Conservation (phyloP, 2,329 filamentous ascomycete genomes). For the Bipolaris sorokiniana region DNA sequence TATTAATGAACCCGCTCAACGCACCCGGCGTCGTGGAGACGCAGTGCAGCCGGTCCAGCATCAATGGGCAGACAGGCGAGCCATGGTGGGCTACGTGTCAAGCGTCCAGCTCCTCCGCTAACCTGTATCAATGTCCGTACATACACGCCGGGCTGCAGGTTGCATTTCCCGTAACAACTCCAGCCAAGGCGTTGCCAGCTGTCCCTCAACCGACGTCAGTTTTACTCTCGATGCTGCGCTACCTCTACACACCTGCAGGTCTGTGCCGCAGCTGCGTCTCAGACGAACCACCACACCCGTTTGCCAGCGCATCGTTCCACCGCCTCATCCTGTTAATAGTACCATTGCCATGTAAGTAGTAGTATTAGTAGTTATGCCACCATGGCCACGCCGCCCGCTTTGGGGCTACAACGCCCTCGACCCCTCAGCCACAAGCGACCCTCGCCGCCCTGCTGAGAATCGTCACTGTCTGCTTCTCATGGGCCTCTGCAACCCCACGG, state of each 20-base stretch:
- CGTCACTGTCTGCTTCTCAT: constrained; percentile 10
- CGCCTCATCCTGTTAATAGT: constrained; percentile 17
- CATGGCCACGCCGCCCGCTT: too few relatives aligned
- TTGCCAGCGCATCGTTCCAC: constrained; percentile 35
- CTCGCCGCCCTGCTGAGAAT: constrained; percentile 18
- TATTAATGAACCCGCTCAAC: constrained; percentile 40
- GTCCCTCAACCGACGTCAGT: constrained; percentile 30
- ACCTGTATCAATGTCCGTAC: constrained; percentile 32
- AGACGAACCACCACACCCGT: constrained; percentile 23
- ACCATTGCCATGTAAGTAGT: too few relatives aligned
- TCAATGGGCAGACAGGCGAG: constrained; percentile 49
- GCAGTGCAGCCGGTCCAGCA: constrained; percentile 47
- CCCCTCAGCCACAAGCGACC: constrained; percentile 31
- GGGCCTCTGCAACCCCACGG: constrained; percentile 28
- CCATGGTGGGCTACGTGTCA: constrained; percentile 46
- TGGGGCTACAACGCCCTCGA: too few relatives aligned
- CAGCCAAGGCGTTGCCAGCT: constrained; percentile 47
- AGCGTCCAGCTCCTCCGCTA: constrained; percentile 44
- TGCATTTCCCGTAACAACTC: constrained; percentile 35
- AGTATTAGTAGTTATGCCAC: too few relatives aligned
- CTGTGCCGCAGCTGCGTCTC: constrained; percentile 32
- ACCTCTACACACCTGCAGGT: constrained; percentile 20
- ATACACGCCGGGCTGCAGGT: constrained; percentile 26
- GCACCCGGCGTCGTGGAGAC: constrained; percentile 43
- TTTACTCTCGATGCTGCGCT: constrained; percentile 24